Conservation (phyloP, 306 rosid species). For the Inga laurina region DNA sequence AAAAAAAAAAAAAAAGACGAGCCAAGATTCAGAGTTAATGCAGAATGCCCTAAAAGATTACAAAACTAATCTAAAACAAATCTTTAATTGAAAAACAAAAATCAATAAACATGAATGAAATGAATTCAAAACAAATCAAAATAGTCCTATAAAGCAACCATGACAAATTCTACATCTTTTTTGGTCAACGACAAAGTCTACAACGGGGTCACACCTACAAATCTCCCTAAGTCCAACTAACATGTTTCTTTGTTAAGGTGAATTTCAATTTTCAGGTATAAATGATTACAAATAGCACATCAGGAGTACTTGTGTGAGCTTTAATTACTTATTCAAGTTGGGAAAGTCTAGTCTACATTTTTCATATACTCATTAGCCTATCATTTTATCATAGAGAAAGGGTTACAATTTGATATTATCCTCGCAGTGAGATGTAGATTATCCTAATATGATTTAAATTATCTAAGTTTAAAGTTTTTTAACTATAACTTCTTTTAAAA, state of each 20-base stretch:
- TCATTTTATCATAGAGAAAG: background rate
- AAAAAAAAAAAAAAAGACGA: no score
- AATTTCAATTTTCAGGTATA: background rate
- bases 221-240: background rate
- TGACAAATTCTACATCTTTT: background rate
- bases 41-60: no score
- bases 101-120: background rate
- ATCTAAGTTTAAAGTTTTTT: no score
- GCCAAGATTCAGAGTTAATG: no score
- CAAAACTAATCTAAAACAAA: background rate
- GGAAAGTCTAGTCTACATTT: background rate
- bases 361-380: background rate
- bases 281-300: background rate
- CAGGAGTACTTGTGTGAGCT: background rate
- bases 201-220: background rate
- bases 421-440: no score
- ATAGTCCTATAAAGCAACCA: background rate
- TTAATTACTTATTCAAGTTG: background rate
- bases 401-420: no score
- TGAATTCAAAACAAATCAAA: background rate
- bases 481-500: no score
- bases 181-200: background rate
- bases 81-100: background rate
- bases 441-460: no score
- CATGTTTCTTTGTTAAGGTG: background rate